phyloP scores from a whole-genome alignment of 345 rosid genomes.

The Salix koriyanagi region DNA sequence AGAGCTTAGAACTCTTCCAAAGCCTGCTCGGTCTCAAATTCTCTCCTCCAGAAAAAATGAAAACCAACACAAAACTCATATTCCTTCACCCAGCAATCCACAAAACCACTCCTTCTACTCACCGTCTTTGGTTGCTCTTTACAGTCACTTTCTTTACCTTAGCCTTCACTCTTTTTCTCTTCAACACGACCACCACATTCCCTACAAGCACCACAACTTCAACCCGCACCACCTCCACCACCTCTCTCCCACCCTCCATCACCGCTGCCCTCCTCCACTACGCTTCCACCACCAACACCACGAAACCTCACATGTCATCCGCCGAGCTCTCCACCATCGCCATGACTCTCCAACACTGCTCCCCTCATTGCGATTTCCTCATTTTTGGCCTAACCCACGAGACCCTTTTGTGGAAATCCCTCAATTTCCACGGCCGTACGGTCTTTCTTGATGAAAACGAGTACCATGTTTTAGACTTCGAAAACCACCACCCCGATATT shows the following conservation, averaged over 20 bases:
- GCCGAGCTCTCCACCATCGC: conserved; percentile 58
- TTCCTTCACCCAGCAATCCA: conserved; percentile 68
- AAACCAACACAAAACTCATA: conserved; percentile 63
- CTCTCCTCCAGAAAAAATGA: conserved; percentile 34
- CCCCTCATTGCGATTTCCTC: conserved; percentile 54
- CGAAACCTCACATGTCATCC: conserved; percentile 54
- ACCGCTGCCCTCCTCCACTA: conserved; percentile 70
- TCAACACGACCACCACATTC: conserved; percentile 34
- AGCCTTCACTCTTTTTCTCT: conserved; percentile 64
- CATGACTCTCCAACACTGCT: conserved; percentile 41
- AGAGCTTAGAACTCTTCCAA: neutral
- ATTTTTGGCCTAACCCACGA: conserved; percentile 80
- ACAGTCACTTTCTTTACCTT: conserved; percentile 58
- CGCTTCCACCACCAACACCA: conserved; percentile 49
- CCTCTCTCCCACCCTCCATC: conserved; percentile 41
- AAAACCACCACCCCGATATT: conserved; percentile 50
- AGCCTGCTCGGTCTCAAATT: neutral
- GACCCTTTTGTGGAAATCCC: conserved; percentile 74
- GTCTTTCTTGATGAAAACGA: conserved; percentile 76
- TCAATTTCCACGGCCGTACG: conserved; percentile 65
- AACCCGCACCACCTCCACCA: conserved; percentile 13
- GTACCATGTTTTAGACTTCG: conserved; percentile 56
- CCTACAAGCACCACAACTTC: conserved; percentile 28
- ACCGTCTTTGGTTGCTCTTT: conserved; percentile 56
- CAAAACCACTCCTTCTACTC: conserved; percentile 38